Percentiles rank a stretch among this genome's conserved stretches.
Conservation (phyloP, 441 rosid species). For the Manihot esculenta region DNA sequence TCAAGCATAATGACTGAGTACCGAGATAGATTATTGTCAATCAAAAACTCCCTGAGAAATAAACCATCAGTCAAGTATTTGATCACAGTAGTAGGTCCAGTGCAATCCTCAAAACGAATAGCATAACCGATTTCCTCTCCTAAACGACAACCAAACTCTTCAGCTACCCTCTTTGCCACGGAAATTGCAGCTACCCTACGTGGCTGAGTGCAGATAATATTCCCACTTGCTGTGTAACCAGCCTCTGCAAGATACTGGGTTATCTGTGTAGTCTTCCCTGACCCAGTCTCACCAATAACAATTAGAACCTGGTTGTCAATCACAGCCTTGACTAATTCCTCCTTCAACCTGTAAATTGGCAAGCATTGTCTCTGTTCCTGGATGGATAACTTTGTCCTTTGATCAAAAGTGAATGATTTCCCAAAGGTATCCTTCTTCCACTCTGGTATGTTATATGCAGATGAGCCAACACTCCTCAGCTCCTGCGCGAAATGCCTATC, state of each 20-base stretch:
- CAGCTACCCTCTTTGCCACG: slow-evolving; percentile 84
- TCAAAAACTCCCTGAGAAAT: slow-evolving; percentile 71
- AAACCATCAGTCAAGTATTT: slow-evolving; percentile 91
- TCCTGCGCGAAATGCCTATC: slow-evolving; percentile 84
- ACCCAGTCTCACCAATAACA: slow-evolving; percentile 87
- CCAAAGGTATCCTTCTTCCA: slow-evolving; percentile 79
- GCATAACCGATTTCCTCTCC: slow-evolving; percentile 86
- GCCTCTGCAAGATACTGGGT: slow-evolving; percentile 81
- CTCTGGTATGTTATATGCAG: slow-evolving; percentile 74
- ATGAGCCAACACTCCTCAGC: slow-evolving; percentile 70
- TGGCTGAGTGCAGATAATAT: slow-evolving; percentile 86
- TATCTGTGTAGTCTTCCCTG: slow-evolving; percentile 82
- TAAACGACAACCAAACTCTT: slow-evolving; percentile 77
- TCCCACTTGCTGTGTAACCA: slow-evolving; percentile 70
- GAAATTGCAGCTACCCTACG: slow-evolving; percentile 84
- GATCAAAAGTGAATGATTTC: slow-evolving; percentile 61
- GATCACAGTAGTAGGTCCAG: slow-evolving; percentile 80
- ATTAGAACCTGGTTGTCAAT: slow-evolving; percentile 79
- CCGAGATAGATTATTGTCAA: slow-evolving; percentile 63
- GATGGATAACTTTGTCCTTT: slow-evolving; percentile 61
- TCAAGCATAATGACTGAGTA: slow-evolving; percentile 79
- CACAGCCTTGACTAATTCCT: slow-evolving; percentile 75
- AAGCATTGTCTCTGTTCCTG: slow-evolving; percentile 81
- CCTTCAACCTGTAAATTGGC: slow-evolving; percentile 73
- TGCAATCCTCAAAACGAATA: slow-evolving; percentile 77